Conservation (phyloP, 2,329 filamentous ascomycete genomes). For the Sclerotinia borealis region DNA sequence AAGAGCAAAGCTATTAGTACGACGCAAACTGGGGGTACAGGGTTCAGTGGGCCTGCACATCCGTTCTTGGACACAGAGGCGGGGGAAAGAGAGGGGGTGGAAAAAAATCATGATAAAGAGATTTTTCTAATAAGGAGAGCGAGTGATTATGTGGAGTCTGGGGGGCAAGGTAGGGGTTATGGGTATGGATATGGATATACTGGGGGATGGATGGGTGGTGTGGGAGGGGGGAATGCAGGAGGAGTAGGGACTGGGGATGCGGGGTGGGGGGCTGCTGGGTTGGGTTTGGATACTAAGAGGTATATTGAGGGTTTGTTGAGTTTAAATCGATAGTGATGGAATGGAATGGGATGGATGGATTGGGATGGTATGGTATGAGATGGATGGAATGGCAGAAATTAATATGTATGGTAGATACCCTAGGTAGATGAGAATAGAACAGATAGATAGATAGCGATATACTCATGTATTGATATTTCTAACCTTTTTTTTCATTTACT, state of each 20-base stretch:
- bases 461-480: too few relatives aligned
- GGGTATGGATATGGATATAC: constrained; percentile 28
- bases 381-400: too few relatives aligned
- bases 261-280: constrained; percentile 39
- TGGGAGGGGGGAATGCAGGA: constrained; percentile 48
- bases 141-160: constrained; percentile 42
- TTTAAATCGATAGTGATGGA: constrained; percentile 34
- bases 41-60: constrained; percentile 27
- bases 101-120: constrained; percentile 43
- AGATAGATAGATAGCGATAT: too few relatives aligned
- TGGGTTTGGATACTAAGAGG: constrained; percentile 68
- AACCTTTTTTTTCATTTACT: background rate
- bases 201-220: constrained; percentile 46
- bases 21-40: constrained; percentile 17
- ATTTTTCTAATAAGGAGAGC: constrained; percentile 56
- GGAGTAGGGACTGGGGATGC: background rate
- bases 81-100: background rate
- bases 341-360: too few relatives aligned
- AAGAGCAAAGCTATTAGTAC: background rate
- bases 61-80: constrained; percentile 23
- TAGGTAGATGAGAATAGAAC: too few relatives aligned
- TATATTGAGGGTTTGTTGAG: constrained; percentile 70
- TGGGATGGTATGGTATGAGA: too few relatives aligned
- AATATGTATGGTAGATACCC: too few relatives aligned
- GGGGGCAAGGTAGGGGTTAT: constrained; percentile 17